phyloP scores from a whole-genome alignment of 1,139 yeast species.

The Meyerozyma athensensis region DNA sequence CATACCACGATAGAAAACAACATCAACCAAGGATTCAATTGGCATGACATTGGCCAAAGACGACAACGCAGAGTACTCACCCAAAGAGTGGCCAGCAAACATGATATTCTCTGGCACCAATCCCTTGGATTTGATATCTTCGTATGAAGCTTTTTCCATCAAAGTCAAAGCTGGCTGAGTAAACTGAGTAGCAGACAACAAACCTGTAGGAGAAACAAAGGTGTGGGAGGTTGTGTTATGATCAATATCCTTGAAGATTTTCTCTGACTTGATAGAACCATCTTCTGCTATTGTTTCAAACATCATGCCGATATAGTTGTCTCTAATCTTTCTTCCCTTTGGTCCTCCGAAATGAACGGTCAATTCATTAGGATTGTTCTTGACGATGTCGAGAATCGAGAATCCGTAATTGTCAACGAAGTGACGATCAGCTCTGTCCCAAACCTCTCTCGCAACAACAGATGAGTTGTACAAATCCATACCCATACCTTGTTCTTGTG shows the following conservation, averaged over 20 bases:
- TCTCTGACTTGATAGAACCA: slow-evolving; percentile 83
- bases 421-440: slow-evolving; percentile 97
- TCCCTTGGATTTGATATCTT: slow-evolving; percentile 94
- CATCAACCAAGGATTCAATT: slow-evolving; percentile 94
- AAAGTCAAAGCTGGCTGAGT: slow-evolving; percentile 98
- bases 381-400: slow-evolving; percentile 92
- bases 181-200: slow-evolving; percentile 95
- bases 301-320: slow-evolving; percentile 94
- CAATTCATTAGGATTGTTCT: slow-evolving; percentile 91
- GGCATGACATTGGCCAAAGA: slow-evolving; percentile 99
- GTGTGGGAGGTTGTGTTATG: slow-evolving; percentile 79
- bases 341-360: slow-evolving; percentile 98
- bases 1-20: slow-evolving; percentile 99
- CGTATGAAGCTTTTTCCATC: slow-evolving; percentile 99
- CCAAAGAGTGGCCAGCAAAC: slow-evolving; percentile 98
- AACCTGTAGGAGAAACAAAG: slow-evolving; percentile 90
- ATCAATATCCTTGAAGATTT: slow-evolving; percentile 88
- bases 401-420: slow-evolving; percentile 93
- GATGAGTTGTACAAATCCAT: slow-evolving; percentile 94
- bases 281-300: slow-evolving; percentile 89
- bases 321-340: slow-evolving; percentile 91
- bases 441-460: slow-evolving; percentile 87
- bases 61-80: slow-evolving; percentile 97
- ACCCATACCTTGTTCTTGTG: slow-evolving; percentile 99
- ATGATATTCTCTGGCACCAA: slow-evolving; percentile 89